Evolutionary conservation across 2,329 filamentous ascomycete species (phyloP).

Genomic region (Xylariaceae sp.): DNA sequence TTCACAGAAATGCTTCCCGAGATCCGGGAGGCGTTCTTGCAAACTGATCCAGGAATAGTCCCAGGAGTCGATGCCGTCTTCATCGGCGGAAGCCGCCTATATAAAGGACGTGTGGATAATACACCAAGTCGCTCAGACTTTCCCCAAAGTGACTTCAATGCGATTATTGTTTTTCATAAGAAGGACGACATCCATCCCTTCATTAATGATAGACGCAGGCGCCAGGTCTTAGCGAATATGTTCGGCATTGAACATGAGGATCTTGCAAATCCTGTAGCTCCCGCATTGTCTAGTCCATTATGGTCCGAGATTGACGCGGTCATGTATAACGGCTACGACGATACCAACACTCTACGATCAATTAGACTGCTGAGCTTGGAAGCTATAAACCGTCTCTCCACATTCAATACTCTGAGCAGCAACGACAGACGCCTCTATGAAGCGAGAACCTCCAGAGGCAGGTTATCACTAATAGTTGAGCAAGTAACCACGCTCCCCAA

Average conservation of each 20-base stretch:
- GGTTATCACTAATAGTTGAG: neutral
- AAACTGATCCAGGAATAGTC: neutral
- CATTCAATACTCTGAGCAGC: conserved; percentile 5
- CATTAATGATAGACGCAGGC: neutral
- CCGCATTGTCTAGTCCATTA: neutral
- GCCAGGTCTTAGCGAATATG: conserved; percentile 1
- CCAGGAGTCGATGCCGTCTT: conserved; percentile 6
- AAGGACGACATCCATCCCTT: conserved; percentile 6
- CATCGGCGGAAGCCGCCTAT: conserved; percentile 12
- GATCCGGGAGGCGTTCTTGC: neutral
- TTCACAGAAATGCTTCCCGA: neutral
- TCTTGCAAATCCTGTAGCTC: neutral
- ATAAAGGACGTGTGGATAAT: neutral
- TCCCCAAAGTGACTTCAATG: conserved; percentile 3
- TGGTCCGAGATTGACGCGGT: conserved; percentile 8
- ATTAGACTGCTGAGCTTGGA: conserved; percentile 7
- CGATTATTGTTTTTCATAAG: conserved; percentile 5
- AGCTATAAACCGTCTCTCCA: neutral
- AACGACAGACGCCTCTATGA: conserved; percentile 5
- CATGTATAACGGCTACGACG: neutral
- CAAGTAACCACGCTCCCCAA: conserved; percentile 6
- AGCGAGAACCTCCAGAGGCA: neutral
- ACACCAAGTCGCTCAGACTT: neutral
- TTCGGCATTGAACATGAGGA: conserved; percentile 1
- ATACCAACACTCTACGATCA: neutral